Evolutionary conservation across 306 rosid genomes (phyloP).

Genomic region (Dryas octopetala): DNA sequence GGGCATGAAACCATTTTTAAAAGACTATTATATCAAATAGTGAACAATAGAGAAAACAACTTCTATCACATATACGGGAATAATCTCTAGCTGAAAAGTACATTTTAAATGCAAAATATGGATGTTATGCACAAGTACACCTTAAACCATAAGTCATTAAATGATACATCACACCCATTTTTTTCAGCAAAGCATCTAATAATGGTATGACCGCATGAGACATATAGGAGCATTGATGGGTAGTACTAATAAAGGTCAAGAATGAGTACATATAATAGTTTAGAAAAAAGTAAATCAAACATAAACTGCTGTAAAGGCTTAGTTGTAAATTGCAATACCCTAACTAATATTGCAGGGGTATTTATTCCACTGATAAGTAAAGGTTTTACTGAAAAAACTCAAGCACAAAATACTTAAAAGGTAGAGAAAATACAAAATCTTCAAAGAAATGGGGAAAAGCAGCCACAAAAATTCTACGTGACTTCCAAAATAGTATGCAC

Average conservation of each 20-base stretch:
- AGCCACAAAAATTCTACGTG: background rate
- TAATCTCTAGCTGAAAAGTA: background rate
- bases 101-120: background rate
- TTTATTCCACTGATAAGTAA: background rate
- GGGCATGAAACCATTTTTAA: background rate
- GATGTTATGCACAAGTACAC: background rate
- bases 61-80: background rate
- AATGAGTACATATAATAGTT: background rate
- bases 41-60: background rate
- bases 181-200: background rate
- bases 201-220: background rate
- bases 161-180: background rate
- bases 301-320: background rate
- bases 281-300: background rate
- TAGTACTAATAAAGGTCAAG: background rate
- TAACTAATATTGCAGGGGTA: background rate
- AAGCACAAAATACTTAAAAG: background rate
- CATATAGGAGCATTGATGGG: background rate
- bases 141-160: background rate
- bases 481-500: background rate
- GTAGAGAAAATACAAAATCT: background rate
- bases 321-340: background rate
- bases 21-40: background rate
- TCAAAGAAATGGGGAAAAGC: background rate
- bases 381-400: background rate